A percentile compares a stretch with the other conserved stretches of the same genome.
These are phyloP conservation scores for Microbotryum saponariae DNA, from an alignment of 1,284 basidiomycete genomes.

Conservation along the genomic window DNA sequence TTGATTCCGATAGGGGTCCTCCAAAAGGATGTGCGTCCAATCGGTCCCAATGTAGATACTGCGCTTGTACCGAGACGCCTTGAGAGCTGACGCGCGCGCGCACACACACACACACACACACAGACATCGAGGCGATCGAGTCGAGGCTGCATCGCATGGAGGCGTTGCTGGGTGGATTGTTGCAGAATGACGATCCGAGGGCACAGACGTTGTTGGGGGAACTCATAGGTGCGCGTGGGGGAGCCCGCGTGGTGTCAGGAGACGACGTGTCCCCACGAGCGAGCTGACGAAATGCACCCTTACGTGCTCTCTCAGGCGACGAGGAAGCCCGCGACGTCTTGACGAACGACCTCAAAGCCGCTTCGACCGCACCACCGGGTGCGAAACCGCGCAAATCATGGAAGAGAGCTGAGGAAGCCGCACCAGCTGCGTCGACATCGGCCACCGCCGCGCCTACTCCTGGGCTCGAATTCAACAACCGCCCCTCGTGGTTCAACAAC, in stretches of 20 bases:
- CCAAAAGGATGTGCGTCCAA: conserved; percentile 26
- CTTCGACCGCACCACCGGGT: conserved; percentile 4
- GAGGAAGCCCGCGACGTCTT: conserved; percentile 36
- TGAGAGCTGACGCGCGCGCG: conserved; percentile 41
- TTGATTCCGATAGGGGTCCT: conserved; percentile 17
- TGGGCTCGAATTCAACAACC: background rate
- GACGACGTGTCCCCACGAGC: background rate
- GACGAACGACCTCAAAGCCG: conserved; percentile 33
- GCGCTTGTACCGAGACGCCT: background rate
- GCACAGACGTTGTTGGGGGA: conserved; percentile 56
- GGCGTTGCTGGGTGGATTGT: conserved; percentile 61
- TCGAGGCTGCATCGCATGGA: conserved; percentile 78
- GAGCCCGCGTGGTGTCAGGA: background rate
- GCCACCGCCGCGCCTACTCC: background rate
- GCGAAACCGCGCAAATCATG: conserved; percentile 34
- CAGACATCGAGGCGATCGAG: conserved; percentile 84
- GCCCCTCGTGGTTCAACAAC: background rate
- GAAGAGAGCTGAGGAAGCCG: conserved; percentile 13
- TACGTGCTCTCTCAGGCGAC: conserved; percentile 20
- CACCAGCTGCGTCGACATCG: conserved; percentile 1
- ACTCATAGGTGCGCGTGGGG: conserved; percentile 40
- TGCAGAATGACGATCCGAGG: conserved; percentile 58
- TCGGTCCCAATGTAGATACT: too few species aligned
- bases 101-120: conserved; percentile 66
- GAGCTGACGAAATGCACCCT: background rate